Evolutionary conservation across 495 filamentous ascomycete genomes (phyloP), one percentile per base, ranked within the genome.

Genomic region (Ramalina peruviana): DNA sequence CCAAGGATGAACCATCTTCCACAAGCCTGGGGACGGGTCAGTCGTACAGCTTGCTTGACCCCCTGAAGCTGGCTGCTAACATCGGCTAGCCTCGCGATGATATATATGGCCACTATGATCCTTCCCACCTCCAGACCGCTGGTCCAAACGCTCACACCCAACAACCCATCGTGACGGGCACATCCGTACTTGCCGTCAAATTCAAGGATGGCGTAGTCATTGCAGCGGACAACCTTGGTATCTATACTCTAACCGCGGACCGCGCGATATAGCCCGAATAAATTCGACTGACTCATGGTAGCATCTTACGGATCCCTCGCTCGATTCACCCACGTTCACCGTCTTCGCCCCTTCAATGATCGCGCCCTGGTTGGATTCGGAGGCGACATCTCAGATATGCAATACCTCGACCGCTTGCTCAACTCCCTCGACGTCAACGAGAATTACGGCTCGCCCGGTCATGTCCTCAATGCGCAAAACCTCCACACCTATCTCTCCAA

Each of bases 371-470:
- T 97, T 62, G 83, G 87, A 53, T 90, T 94, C 72, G 82, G 88
- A 65, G 86, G 93, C 67, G 84, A 97, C 71, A 86, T 98, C 48
- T 89, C 83, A 52, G 92, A 98, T 72, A 97, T 98, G 92, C 92
- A 98, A 70, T 87, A 88, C 68, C 80, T 98, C 21, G 83, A 94
- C 74, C 86, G 92, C 47, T 76, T 93, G 52, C 80, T 98, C 51
- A 80, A 75, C 59, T 81, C 85, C 48, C 82, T 97, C 57, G 79
- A 83, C 63, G 87, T 89, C 71, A 74, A 82, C 62, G 92, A 97
- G 70, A 85, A 86, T 52, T 96, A 98, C 71, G 75, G 74, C 46
- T 65, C 68, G 48, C 56, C 59, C 52, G 53, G 64, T 45, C 65
- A 74, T 54, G 60, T 63, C 37, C 78, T 95, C 54, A 84, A 83